Evolutionary conservation across 2,329 filamentous ascomycete species (phyloP).

Genomic region (Nemania serpens): DNA sequence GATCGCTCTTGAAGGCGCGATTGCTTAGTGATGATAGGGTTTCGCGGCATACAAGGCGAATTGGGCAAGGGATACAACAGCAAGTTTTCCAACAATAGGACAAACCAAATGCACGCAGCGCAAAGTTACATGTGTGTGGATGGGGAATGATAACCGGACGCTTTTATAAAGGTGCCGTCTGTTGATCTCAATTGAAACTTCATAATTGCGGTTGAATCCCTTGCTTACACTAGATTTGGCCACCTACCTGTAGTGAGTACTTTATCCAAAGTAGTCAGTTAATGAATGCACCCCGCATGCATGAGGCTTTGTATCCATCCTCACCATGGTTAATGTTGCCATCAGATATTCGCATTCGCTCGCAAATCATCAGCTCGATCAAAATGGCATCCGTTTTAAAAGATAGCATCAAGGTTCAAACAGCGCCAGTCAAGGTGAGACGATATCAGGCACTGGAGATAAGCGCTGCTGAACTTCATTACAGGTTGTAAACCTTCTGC

Average conservation of each 20-base stretch:
- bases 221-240: neutral
- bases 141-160: too few relatives aligned
- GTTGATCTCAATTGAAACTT: too few relatives aligned
- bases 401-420: conserved; percentile 11
- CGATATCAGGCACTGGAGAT: neutral
- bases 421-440: conserved; percentile 19
- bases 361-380: neutral
- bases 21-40: too few relatives aligned
- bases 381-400: conserved; percentile 26
- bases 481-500: conserved; percentile 18
- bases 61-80: too few relatives aligned
- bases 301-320: neutral
- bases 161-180: too few relatives aligned
- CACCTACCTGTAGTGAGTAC: neutral
- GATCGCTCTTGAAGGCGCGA: too few relatives aligned
- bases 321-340: neutral
- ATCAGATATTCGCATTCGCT: neutral
- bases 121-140: too few relatives aligned
- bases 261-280: conserved; percentile 18
- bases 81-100: too few relatives aligned
- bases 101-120: too few relatives aligned
- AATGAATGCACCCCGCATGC: neutral
- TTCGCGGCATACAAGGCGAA: too few relatives aligned
- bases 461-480: conserved; percentile 5
- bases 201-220: neutral